Percentiles rank a stretch among this genome's conserved stretches.
phyloP scores from a whole-genome alignment of 2,329 filamentous ascomycete genomes.

The Penicillium verrucosum region DNA sequence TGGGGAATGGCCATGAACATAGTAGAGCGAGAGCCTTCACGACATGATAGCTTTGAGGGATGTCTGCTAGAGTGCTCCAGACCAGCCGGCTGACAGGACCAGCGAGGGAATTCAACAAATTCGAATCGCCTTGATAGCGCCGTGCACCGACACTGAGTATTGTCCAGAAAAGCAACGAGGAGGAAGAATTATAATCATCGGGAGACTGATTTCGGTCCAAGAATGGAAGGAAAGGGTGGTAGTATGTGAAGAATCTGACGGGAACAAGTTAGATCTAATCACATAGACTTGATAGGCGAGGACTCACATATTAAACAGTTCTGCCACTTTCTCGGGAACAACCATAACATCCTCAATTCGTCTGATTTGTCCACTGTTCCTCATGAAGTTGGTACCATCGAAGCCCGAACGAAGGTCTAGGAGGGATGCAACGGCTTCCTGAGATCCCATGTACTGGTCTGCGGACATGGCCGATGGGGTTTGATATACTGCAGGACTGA shows the following conservation, averaged over 20 bases:
- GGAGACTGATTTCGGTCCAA: constrained; percentile 54
- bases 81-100: constrained; percentile 56
- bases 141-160: constrained; percentile 62
- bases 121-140: constrained; percentile 54
- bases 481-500: constrained; percentile 35
- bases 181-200: constrained; percentile 57
- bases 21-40: constrained; percentile 62
- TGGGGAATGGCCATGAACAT: constrained; percentile 64
- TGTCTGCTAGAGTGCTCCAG: constrained; percentile 60
- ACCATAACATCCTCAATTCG: constrained; percentile 53
- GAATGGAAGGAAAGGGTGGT: constrained; percentile 64
- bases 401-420: constrained; percentile 49
- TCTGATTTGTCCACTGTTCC: constrained; percentile 51
- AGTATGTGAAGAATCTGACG: constrained; percentile 60
- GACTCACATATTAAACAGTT: constrained; percentile 46
- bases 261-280: constrained; percentile 21
- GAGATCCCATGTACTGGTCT: constrained; percentile 46
- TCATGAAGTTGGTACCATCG: constrained; percentile 42
- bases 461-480: constrained; percentile 37
- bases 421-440: constrained; percentile 51
- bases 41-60: constrained; percentile 62
- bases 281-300: background rate
- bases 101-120: constrained; percentile 52
- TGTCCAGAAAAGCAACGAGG: constrained; percentile 66
- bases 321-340: constrained; percentile 41